A percentile compares a stretch with the other conserved stretches of the same genome.
Conservation (phyloP, 148 eudicot genomes). For the Vaccinium vitisidaea region DNA sequence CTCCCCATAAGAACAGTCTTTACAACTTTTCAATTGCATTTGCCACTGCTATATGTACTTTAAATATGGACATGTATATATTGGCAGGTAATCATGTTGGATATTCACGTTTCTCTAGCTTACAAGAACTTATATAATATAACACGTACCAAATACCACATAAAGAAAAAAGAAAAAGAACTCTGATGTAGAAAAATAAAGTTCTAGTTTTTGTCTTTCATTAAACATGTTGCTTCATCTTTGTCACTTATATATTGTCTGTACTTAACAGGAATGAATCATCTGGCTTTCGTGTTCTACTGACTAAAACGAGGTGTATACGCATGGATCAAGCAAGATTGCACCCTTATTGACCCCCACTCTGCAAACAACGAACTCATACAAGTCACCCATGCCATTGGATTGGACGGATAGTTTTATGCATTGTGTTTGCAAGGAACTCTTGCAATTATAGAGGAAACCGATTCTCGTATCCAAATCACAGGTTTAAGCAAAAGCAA, state of each 20-base stretch:
- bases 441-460: constrained; percentile 26
- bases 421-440: constrained; percentile 34
- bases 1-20: no score
- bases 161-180: no score
- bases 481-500: constrained; percentile 14
- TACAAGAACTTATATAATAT: no score
- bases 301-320: background rate
- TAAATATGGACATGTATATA: no score
- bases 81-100: no score
- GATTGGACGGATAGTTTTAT: constrained; percentile 25
- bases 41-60: no score
- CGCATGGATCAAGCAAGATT: background rate
- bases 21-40: no score
- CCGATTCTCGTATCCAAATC: constrained; percentile 15
- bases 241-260: background rate
- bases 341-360: constrained; percentile 21
- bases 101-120: no score
- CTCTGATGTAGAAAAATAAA: no score
- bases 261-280: background rate
- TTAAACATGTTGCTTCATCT: no score
- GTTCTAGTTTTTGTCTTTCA: no score
- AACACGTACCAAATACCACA: no score
- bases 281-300: constrained; percentile 3
- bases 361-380: constrained; percentile 11
- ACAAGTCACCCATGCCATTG: constrained; percentile 23